Evolutionary conservation across 805 yeast genomes (phyloP).

Genomic region (Hemisphaericaspora nanyangensis): DNA sequence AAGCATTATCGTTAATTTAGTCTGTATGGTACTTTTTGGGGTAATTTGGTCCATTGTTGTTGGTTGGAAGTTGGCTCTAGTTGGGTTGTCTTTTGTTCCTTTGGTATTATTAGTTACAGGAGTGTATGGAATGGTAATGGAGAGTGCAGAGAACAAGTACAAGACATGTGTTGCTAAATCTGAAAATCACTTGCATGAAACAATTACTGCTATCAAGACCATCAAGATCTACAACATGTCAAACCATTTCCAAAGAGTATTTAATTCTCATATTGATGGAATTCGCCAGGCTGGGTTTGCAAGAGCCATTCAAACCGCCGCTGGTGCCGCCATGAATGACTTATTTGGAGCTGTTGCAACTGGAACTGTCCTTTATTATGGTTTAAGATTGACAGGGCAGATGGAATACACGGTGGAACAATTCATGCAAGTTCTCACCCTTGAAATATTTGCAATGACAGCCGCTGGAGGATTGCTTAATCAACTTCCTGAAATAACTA

Average conservation of each 20-base stretch:
- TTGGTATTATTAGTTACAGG: constrained; percentile 50
- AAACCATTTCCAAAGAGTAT: constrained; percentile 40
- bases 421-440: constrained; percentile 64
- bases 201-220: constrained; percentile 57
- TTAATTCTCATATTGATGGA: constrained; percentile 21
- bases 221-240: constrained; percentile 56
- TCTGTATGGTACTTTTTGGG: constrained; percentile 56
- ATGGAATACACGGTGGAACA: constrained; percentile 53
- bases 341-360: constrained; percentile 59
- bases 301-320: constrained; percentile 61
- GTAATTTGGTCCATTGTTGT: constrained; percentile 68
- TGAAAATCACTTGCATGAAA: constrained; percentile 52
- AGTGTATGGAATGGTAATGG: constrained; percentile 49
- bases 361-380: constrained; percentile 73
- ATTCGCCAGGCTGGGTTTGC: constrained; percentile 39
- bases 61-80: constrained; percentile 88
- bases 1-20: constrained; percentile 49
- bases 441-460: constrained; percentile 70
- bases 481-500: constrained; percentile 73
- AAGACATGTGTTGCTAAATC: constrained; percentile 51
- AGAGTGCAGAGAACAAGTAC: constrained; percentile 55
- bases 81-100: constrained; percentile 76
- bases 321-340: constrained; percentile 59
- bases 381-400: constrained; percentile 63
- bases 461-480: constrained; percentile 56